A percentile compares a stretch with the other conserved stretches of the same genome.
phyloP scores from a whole-genome alignment of 2,329 filamentous ascomycete genomes.

The Aspergillus sp. region DNA sequence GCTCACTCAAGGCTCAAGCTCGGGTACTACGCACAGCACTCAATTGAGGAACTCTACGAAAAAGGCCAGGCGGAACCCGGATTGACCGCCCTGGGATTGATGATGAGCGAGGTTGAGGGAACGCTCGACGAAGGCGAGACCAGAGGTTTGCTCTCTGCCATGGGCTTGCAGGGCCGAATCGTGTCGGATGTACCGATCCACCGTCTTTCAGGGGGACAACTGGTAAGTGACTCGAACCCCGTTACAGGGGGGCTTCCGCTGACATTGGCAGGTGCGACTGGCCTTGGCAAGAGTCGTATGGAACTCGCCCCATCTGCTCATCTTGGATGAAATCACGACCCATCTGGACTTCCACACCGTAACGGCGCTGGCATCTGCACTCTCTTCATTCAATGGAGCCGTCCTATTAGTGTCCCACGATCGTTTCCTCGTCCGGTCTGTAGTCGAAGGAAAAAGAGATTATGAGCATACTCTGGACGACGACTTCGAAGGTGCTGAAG shows the following conservation, averaged over 20 bases:
- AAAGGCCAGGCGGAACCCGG: slow-evolving; percentile 44
- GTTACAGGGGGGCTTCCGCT: too few species aligned
- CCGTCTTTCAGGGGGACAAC: slow-evolving; percentile 72
- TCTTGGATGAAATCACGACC: slow-evolving; percentile 75
- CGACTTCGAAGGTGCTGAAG: slow-evolving; percentile 41
- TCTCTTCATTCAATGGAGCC: slow-evolving; percentile 63
- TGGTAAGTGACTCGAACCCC: slow-evolving; percentile 42
- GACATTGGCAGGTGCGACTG: slow-evolving; percentile 39
- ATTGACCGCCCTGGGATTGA: slow-evolving; percentile 57
- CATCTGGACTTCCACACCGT: slow-evolving; percentile 80
- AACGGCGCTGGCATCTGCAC: slow-evolving; percentile 57
- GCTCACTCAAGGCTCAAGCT: slow-evolving; percentile 61
- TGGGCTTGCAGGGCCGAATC: slow-evolving; percentile 62
- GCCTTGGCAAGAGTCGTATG: slow-evolving; percentile 63
- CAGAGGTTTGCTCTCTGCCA: slow-evolving; percentile 56
- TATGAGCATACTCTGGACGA: slow-evolving; percentile 32
- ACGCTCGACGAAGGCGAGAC: slow-evolving; percentile 58
- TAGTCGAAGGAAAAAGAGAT: slow-evolving; percentile 54
- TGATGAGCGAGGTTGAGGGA: slow-evolving; percentile 49
- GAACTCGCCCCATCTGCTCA: slow-evolving; percentile 60
- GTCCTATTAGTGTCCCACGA: slow-evolving; percentile 74
- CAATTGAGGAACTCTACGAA: slow-evolving; percentile 59
- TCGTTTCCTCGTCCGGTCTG: slow-evolving; percentile 68
- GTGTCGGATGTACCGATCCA: slow-evolving; percentile 65
- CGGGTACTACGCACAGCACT: slow-evolving; percentile 73